Base-by-base conservation (phyloP, 148 eudicot genomes). In the Diospyros kaki region DNA sequence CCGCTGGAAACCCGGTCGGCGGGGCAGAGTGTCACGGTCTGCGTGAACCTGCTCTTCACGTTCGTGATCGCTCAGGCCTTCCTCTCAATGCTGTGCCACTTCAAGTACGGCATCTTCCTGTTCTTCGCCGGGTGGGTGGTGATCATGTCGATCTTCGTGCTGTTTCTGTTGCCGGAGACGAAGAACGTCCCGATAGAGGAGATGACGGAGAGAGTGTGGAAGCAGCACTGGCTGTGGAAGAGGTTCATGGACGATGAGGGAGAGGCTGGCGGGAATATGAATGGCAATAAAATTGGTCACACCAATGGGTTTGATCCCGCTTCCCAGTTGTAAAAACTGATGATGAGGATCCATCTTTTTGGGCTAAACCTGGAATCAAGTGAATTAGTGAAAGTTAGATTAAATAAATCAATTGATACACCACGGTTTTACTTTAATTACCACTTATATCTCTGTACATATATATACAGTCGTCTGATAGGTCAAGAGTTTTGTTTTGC, bases 121-220 rank as follows among this genome's bases (percentile, higher is more conserved):
- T 95, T 95, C 76, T 95, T 92, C 72, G 90, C 97, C 0, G 89
- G 91, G 0, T 95, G 99, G 99, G 93, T 95, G 1, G 4, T 95
- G 61, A 58, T 89, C 46, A 93, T 95, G 99, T 90, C 97, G 2
- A 4, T 92, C 1, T 95, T 95, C 60, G 97, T 89, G 69, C 60
- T 89, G 61, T 93, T 95, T 83, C 41, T 95, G 83, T 11, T 93
- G 9, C 99, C 99, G 6, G 99, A 95, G 86, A 95, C 99, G 4
- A 95, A 95, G 85, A 89, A 89, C 6, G 62, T 95, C 1, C 97
- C 99, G n/a, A 95, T 95, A 10, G 99, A 95, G 81, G 97, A 92
- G 78, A 95, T 95, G 96, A 88, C 92, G 0, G 97, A 95, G 79
- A 81, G 78, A 56, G 97, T 95, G 9, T 95, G 99, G 96, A 95